Conservation (phyloP, 495 filamentous ascomycete species). For the Xylaria grammica region DNA sequence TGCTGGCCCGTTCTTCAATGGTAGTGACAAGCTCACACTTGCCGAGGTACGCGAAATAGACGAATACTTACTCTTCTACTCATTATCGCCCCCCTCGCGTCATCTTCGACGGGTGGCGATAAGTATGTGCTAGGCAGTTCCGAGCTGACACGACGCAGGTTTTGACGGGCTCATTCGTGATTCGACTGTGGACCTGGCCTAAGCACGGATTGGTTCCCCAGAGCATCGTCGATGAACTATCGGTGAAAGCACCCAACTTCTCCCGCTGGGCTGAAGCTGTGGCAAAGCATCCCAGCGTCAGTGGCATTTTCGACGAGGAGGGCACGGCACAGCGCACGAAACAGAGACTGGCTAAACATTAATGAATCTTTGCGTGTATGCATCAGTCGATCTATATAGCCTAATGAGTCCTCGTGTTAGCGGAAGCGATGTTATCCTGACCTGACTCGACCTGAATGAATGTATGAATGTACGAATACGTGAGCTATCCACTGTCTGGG, state of each 20-base stretch:
- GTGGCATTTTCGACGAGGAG: conserved; percentile 64
- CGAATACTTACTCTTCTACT: not conserved
- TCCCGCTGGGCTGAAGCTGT: conserved; percentile 70
- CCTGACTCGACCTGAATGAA: too few species aligned
- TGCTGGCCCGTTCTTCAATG: conserved; percentile 81
- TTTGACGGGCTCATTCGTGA: conserved; percentile 68
- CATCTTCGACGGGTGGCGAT: not conserved
- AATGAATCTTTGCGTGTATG: not conserved
- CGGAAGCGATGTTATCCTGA: too few species aligned
- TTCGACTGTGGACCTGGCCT: conserved; percentile 59
- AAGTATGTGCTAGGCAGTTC: too few species aligned
- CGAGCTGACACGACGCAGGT: conserved; percentile 45
- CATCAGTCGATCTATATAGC: not conserved
- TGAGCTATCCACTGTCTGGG: too few species aligned
- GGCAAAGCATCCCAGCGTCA: conserved; percentile 67
- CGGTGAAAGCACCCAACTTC: conserved; percentile 65
- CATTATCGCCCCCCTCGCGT: not conserved
- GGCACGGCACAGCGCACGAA: conserved; percentile 37
- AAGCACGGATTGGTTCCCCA: conserved; percentile 60
- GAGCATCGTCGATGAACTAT: conserved; percentile 51
- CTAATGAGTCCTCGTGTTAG: not conserved
- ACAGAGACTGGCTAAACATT: conserved; percentile 30
- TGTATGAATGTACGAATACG: too few species aligned
- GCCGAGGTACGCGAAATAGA: conserved; percentile 67
- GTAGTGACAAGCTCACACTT: conserved; percentile 72